Percentiles rank a stretch among this genome's conserved stretches.
Evolutionary conservation across 148 eudicot species (phyloP).

Genomic region (Persicaria tinctoria): DNA sequence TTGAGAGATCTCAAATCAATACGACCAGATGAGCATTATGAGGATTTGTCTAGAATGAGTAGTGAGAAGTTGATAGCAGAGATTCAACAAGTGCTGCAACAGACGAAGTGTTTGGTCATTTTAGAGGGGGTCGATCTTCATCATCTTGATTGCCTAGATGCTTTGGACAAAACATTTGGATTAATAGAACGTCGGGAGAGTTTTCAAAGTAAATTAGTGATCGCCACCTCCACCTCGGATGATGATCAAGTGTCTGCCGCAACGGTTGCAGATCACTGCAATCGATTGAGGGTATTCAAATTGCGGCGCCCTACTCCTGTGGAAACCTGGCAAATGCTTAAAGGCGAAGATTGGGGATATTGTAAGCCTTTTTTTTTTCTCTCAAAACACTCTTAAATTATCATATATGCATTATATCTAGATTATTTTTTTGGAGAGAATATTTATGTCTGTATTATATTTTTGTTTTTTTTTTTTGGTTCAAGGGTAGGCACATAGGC

Average conservation of each 20-base stretch:
- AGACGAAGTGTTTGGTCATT: constrained; percentile 35
- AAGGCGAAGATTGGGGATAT: too few species aligned
- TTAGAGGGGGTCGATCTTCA: constrained; percentile 12
- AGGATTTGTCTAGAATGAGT: too few species aligned
- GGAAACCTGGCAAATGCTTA: too few species aligned
- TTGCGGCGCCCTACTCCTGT: neutral
- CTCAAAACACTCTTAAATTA: too few species aligned
- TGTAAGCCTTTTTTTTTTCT: too few species aligned
- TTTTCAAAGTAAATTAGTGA: neutral
- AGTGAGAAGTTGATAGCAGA: neutral
- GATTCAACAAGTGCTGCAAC: neutral
- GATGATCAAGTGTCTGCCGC: neutral
- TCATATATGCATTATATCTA: too few species aligned
- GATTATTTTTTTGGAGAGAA: too few species aligned
- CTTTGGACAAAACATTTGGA: neutral
- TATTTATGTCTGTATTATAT: too few species aligned
- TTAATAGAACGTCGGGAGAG: neutral
- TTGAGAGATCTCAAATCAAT: neutral
- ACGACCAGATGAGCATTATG: neutral
- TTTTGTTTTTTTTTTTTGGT: too few species aligned
- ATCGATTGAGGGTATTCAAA: neutral
- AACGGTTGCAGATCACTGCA: neutral
- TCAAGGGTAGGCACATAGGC: too few species aligned
- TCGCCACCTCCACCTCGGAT: neutral
- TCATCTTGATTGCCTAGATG: neutral